phyloP scores from a whole-genome alignment of 2,329 filamentous ascomycete genomes.

The Xylaria sp. region DNA sequence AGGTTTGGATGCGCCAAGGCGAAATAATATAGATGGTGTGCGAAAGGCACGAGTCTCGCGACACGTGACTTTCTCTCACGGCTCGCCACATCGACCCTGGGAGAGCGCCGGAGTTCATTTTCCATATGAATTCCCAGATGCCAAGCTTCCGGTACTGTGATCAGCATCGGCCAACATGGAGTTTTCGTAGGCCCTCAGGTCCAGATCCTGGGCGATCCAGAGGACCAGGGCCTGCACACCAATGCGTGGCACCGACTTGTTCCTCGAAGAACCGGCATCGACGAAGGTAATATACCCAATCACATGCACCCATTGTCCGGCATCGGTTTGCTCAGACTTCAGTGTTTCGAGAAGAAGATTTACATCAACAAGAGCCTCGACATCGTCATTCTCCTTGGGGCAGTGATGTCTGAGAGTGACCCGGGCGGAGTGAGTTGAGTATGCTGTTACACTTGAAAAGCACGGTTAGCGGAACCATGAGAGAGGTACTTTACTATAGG shows the following conservation, averaged over 20 bases:
- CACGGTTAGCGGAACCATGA: conserved; percentile 29
- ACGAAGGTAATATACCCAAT: conserved; percentile 76
- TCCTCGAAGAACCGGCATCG: conserved; percentile 5
- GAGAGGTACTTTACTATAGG: neutral
- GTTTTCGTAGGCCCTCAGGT: conserved; percentile 37
- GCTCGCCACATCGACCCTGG: conserved; percentile 16
- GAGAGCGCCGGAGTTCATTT: conserved; percentile 10
- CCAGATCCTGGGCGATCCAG: conserved; percentile 38
- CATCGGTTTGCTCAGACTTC: conserved; percentile 69
- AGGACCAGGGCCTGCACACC: conserved; percentile 63
- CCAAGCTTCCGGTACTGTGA: conserved; percentile 8
- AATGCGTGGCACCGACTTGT: conserved; percentile 43
- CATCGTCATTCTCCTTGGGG: conserved; percentile 58
- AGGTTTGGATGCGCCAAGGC: conserved; percentile 16
- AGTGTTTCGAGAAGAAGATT: conserved; percentile 75
- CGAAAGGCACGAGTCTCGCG: conserved; percentile 19
- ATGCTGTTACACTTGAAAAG: conserved; percentile 61
- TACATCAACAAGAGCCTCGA: conserved; percentile 74
- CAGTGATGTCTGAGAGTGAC: conserved; percentile 76
- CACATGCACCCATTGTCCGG: conserved; percentile 90
- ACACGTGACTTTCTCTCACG: conserved; percentile 25
- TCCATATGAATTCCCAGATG: conserved; percentile 10
- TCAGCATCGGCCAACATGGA: conserved; percentile 31
- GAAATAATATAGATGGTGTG: conserved; percentile 7
- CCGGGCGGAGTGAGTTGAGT: conserved; percentile 65